Base-by-base conservation (phyloP, 176 grass and related monocot genomes). In the Dendrocalamus sinicus region DNA sequence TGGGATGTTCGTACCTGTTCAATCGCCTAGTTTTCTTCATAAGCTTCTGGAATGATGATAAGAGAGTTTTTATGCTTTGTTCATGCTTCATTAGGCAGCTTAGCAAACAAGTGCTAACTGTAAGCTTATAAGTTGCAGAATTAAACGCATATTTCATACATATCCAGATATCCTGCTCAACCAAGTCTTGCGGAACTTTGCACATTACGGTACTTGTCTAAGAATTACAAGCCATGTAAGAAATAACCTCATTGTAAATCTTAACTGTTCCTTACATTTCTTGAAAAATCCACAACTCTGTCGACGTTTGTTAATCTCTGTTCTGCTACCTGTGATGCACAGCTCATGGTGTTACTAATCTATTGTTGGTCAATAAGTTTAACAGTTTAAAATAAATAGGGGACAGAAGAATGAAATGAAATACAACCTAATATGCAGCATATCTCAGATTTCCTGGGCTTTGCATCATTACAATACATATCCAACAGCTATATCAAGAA, bases 391-490 rank as follows among this genome's bases (percentile, higher is more conserved):
- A 60, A 72, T 47, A 37, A 50, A 54, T 48, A 40, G 30, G 4
- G n/a, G 35, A 26, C 2, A 73, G 1, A 63, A 86, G 35, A 82
- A 83, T 61, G 73, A 83, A 53, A 39, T 54, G 43, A 76, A 30
- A 86, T 54, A 16, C 24, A 54, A 65, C 46, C 44, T 86, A 83
- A 59, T 79, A 80, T 77, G 78, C 55, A 65, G 15, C 17, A 64
- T 54, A 68, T 72, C 84, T 58, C n/a, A 77, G 37, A 86, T 81
- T 81, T 76, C 30, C 55, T 69, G 23, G 50, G 28, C 7, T 50
- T 89, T 77, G 23, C 54, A 70, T 54, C 57, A 83, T n/a, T 73
- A 77, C 65, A 73, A 47, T 86, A 81, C 78, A 77, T 26, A 77
- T 44, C 72, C 53, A 82, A 20, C 30, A 46, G 54, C 67, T 90